Base-by-base conservation (phyloP, 176 grass and related monocot species). In the Musa troglodytarum region DNA sequence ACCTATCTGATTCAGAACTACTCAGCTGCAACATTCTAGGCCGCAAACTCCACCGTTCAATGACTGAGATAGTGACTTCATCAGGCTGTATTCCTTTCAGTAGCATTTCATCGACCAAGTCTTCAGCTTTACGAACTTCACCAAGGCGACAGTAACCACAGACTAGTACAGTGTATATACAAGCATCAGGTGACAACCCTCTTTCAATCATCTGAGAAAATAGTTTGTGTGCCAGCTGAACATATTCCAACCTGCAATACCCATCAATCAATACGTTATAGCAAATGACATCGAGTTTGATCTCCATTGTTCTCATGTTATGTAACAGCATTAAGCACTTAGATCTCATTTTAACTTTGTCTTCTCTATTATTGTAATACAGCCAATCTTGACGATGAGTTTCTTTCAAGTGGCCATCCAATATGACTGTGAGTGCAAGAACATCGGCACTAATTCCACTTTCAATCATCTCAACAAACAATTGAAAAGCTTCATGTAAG, bases 241-340 rank as follows among this genome's bases (percentile, higher is more conserved):
- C 34, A 85, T 80, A 81, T 53, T 78, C 78, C 71, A 86, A 51
- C 82, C 85, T 96, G 79, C 89, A 92, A 10, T 77, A 78, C 1
- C 84, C 84, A 87, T 96, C 74, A 80, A 92, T 92, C 84, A 96
- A 80, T 73, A 92, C 82, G 22, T 82, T 96, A 58, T 92, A 96
- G 79, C 77, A 96, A 13, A 76, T 63, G 49, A 89, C 79, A 65
- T 96, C 92, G 63, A 82, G 89, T 63, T 89, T 76, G 1, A 87
- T 83, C 17, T 83, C 63, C 70, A 55, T 57, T 26, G 76, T 52
- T 77, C 76, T 76, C 92, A 96, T 89, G 24, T 25, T 28, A 50
- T 76, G 54, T 62, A 74, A 79, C 69, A 85, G 72, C 29, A 11
- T 72, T 11, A 75, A 43, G 57, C 82, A 70, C 52, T 85, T 83